Conservation (phyloP, 176 grass and related monocot genomes). For the Phragmites australis region DNA sequence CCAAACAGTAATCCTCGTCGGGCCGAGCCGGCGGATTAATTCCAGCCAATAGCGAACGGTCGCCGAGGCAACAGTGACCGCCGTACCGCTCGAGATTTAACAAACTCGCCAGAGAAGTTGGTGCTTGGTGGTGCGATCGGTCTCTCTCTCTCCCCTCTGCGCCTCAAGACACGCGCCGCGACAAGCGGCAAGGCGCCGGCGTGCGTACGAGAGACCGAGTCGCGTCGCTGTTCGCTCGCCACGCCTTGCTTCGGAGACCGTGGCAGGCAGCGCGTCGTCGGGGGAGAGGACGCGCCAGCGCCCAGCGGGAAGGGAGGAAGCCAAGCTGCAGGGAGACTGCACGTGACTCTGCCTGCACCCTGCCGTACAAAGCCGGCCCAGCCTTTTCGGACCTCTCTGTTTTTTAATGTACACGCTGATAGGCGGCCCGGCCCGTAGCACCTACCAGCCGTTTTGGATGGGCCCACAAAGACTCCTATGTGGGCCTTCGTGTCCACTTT, state of each 20-base stretch:
- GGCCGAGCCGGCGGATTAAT: not conserved
- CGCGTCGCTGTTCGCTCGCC: not conserved
- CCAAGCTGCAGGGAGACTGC: not conserved
- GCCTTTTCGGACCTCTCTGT: not conserved
- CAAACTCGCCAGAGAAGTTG: not conserved
- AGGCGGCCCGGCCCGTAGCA: too few relatives aligned
- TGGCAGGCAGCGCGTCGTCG: not conserved
- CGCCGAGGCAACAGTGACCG: not conserved
- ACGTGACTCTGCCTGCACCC: constrained; percentile 12
- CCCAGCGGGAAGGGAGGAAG: not conserved
- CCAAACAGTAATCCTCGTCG: constrained; percentile 16
- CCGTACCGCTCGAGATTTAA: not conserved
- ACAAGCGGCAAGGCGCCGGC: not conserved
- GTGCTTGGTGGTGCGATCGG: too few relatives aligned
- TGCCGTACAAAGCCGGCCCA: not conserved
- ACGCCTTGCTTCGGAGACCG: not conserved
- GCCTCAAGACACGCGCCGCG: constrained; percentile 17
- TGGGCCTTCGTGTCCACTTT: not conserved
- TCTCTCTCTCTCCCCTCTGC: too few relatives aligned
- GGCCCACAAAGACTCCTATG: not conserved
- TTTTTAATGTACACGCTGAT: not conserved
- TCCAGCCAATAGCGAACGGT: not conserved
- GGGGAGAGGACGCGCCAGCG: not conserved
- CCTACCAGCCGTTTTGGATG: too few relatives aligned
- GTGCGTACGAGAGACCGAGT: not conserved